A percentile compares a stretch with the other conserved stretches of the same genome.
These are phyloP conservation scores for Elsinoe necatrix DNA, from an alignment of 2,329 filamentous ascomycete species.

Conservation along the genomic window DNA sequence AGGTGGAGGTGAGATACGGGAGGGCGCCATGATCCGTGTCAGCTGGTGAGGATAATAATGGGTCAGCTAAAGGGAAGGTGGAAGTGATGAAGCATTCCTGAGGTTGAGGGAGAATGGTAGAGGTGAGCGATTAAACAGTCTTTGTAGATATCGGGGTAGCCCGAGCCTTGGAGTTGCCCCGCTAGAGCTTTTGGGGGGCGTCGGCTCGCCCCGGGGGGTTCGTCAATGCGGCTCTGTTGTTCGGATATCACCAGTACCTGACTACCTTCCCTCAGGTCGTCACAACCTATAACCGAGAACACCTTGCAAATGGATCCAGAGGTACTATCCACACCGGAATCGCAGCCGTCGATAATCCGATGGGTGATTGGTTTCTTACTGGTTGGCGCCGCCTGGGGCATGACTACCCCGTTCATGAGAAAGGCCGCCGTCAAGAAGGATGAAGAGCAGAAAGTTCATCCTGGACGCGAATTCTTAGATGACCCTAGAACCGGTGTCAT, in stretches of 20 bases:
- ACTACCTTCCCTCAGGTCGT: neutral
- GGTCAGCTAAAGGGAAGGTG: conserved; percentile 1
- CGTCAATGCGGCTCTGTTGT: neutral
- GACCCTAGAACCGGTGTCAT: conserved; percentile 46
- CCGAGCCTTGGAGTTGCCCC: conserved; percentile 5
- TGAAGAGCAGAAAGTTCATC: conserved; percentile 40
- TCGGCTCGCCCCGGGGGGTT: conserved; percentile 1
- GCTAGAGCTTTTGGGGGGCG: conserved; percentile 1
- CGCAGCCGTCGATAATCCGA: conserved; percentile 52
- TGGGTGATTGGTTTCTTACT: conserved; percentile 84
- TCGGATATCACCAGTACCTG: neutral
- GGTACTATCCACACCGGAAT: conserved; percentile 19
- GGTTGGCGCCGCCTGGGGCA: conserved; percentile 85
- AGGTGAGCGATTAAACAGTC: conserved; percentile 6
- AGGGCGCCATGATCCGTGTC: conserved; percentile 22
- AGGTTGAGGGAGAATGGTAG: neutral
- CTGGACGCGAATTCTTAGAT: conserved; percentile 37
- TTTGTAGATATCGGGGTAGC: conserved; percentile 10
- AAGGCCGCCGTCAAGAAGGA: conserved; percentile 59
- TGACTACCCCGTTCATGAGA: conserved; percentile 84
- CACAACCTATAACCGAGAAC: neutral
- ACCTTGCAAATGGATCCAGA: conserved; percentile 24
- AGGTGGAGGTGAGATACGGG: conserved; percentile 25
- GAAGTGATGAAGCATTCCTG: neutral
- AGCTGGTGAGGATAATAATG: neutral